Percentiles rank a stretch among this genome's conserved stretches.
phyloP scores from a whole-genome alignment of 352 stramenopile genomes.

The Phytophthora quininea region DNA sequence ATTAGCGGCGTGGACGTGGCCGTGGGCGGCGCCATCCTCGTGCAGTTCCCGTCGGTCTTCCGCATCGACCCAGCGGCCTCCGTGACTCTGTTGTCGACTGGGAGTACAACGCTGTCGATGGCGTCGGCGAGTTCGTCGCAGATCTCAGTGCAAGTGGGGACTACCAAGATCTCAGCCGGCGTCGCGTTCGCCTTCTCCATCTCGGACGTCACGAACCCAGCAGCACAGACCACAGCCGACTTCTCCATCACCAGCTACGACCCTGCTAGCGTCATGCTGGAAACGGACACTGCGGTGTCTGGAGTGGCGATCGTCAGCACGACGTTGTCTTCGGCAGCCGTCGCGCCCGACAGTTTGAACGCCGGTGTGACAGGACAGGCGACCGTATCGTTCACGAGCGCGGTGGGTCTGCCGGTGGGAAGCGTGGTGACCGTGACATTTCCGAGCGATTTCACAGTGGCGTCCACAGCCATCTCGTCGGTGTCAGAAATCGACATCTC shows the following conservation, averaged over 20 bases:
- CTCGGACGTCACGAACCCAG: conserved; percentile 41
- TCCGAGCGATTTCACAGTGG: conserved; percentile 41
- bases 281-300: conserved; percentile 10
- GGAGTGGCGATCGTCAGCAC: conserved; percentile 21
- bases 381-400: conserved; percentile 47
- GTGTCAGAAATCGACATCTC: conserved; percentile 30
- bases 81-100: conserved; percentile 12
- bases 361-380: conserved; percentile 32
- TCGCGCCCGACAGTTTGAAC: conserved; percentile 35
- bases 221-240: conserved; percentile 10
- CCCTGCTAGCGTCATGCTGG: conserved; percentile 11
- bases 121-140: conserved; percentile 20
- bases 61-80: conserved; percentile 15
- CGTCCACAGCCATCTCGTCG: conserved; percentile 24
- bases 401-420: conserved; percentile 34
- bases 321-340: conserved; percentile 12
- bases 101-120: conserved; percentile 39
- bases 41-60: conserved; percentile 45
- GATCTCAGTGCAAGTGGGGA: conserved; percentile 26
- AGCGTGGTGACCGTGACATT: conserved; percentile 48
- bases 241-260: conserved; percentile 40
- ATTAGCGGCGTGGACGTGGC: conserved; percentile 29
- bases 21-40: conserved; percentile 25
- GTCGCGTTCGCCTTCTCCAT: conserved; percentile 37
- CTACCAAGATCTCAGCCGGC: conserved; percentile 22